Base-by-base conservation (phyloP, 2,329 filamentous ascomycete species). In the Aspergillus thermomutatus region DNA sequence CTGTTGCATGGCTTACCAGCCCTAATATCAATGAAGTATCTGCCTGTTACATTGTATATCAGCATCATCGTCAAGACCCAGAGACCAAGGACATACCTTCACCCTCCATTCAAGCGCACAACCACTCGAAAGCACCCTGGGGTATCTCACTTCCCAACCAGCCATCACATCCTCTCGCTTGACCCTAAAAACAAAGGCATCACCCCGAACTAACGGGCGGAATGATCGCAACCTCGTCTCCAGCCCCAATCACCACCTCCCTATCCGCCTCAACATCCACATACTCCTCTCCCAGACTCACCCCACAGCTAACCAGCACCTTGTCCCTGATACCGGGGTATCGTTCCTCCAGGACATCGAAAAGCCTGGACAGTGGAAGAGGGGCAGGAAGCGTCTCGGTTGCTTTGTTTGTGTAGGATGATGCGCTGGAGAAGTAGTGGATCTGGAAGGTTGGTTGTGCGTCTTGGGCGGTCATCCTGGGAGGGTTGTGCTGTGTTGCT, bases 201-300 rank as follows among this genome's bases (percentile, higher is more conserved):
- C 58, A 79, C 25, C 77, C 77, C 54, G 77, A 79, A 65, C 77
- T 79, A 54, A 79, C 77, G 52, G 77, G 77, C 50, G 77, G 77
- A 60, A 79, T 78, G 58, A 79, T 69, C 17, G 74, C 77, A 53
- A 79, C 75, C 60, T 79, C 77, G 51, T 77, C 71, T 14, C 75
- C 76, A 4, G 60, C 53, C 45, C 62, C 50, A 56, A 79, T 76
- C 31, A 74, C 50, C 9, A 63, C 58, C 8, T 62, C 56, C 10
- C 54, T 61, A 25, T 58, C 65, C 7, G 37, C 59, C 21, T 64
- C 58, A 27, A 75, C 53, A 64, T 79, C 77, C 4, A 79, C 75
- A 64, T 79, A 79, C 52, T 78, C 75, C 46, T 75, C 65, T 28
- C 75, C 72, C 10, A 79, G 54, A 55, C 75, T 78, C 19, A 79